Conservation (phyloP, 805 yeast species). For the Kodamaea restingae region DNA sequence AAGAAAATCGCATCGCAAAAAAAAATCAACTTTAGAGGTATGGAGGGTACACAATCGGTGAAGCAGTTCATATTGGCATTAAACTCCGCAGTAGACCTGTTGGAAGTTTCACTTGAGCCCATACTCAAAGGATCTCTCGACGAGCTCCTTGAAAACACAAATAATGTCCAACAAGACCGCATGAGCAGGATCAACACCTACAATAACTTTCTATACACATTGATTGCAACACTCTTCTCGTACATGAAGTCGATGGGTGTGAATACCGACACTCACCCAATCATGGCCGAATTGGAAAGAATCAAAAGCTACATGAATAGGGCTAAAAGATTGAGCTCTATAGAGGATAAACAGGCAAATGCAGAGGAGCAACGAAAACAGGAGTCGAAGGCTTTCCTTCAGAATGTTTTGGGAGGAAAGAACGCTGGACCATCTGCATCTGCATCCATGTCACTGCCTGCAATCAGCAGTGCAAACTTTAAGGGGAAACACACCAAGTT, state of each 20-base stretch:
- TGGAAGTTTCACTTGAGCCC: conserved; percentile 33
- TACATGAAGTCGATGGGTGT: conserved; percentile 57
- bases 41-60: conserved; percentile 47
- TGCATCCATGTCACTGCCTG: conserved; percentile 35
- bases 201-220: conserved; percentile 46
- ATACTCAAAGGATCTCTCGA: conserved; percentile 37
- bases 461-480: conserved; percentile 50
- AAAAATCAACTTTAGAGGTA: conserved; percentile 13
- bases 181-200: conserved; percentile 28
- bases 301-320: conserved; percentile 66
- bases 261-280: conserved; percentile 54
- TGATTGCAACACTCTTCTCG: conserved; percentile 55
- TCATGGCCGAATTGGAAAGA: conserved; percentile 62
- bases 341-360: conserved; percentile 18
- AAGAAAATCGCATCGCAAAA: conserved; percentile 5
- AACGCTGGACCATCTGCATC: conserved; percentile 28
- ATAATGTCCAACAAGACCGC: conserved; percentile 19
- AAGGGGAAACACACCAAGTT: conserved; percentile 54
- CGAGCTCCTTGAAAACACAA: conserved; percentile 21
- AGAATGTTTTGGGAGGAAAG: conserved; percentile 38
- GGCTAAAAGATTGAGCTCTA: conserved; percentile 38
- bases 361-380: conserved; percentile 21
- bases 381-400: conserved; percentile 46
- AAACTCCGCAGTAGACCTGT: conserved; percentile 31
- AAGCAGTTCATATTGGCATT: conserved; percentile 37